Evolutionary conservation across 139 green algal genomes (phyloP), one percentile per base, ranked within the genome.

Genomic region (Pycnococcus provasolii): DNA sequence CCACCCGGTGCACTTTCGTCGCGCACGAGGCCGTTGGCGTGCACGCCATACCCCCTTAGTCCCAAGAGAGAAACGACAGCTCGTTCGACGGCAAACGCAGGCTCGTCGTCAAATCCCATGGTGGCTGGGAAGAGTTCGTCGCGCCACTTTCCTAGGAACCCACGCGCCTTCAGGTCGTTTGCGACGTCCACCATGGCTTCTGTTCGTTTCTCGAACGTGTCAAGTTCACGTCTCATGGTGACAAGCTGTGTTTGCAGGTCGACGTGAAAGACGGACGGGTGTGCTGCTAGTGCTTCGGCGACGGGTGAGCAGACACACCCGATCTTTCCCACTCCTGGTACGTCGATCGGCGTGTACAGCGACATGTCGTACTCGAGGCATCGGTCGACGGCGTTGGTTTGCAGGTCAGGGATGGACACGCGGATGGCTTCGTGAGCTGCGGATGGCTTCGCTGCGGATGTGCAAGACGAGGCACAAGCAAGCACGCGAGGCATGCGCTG

Each of bases 101-200:
- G 90, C 45, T 72, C 11, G 0, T 69, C 52, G 60, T 88, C 44
- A 50, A 91, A 96, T 0, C 71, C 62, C 4, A 60, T 37, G 1
- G 70, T 71, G 3, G 95, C 88, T 0, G 92, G 91, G 72, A 94
- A 98, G 8, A 95, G 80, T 81, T 98, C 92, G 48, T 95, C 72
- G 0, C 91, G 74, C 91, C 91, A 98, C 2, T 90, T 89, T 3
- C 60, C 74, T 26, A 97, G 83, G 3, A 89, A 43, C 0, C 85
- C 84, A 45, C 86, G 67, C 3, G 73, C 51, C 4, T 73, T 57
- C n/a, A 92, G 73, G 3, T 7, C 1, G 26, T 64, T 4, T 44
- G 81, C 41, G n/a, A 83, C 70, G 57, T 54, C 60, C 4, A 75
- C 84, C 15, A 88, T 67, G 3, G 73, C 76, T 8, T 41, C 73